Evolutionary conservation across 768 basidiomycete genomes (phyloP).

Genomic region (Botryobasidium botryosum): DNA sequence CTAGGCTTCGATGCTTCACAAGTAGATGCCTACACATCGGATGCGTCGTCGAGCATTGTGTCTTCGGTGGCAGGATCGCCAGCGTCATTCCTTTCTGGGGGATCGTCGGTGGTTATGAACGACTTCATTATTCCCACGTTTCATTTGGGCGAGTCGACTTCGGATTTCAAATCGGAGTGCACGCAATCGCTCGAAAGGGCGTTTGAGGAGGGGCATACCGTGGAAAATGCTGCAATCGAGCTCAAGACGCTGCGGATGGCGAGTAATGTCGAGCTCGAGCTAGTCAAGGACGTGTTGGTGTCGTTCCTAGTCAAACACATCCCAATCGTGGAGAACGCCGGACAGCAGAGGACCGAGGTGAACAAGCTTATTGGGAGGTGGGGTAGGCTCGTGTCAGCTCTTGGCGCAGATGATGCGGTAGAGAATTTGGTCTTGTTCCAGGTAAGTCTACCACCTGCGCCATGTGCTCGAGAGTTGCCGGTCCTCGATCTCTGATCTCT

Average conservation of each 20-base stretch:
- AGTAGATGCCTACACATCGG: too few species aligned
- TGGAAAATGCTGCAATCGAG: slow-evolving; percentile 87
- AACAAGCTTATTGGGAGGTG: slow-evolving; percentile 49
- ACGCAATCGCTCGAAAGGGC: slow-evolving; percentile 80
- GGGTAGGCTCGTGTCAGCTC: slow-evolving; percentile 65
- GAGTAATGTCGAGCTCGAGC: slow-evolving; percentile 75
- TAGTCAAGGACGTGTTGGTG: slow-evolving; percentile 79
- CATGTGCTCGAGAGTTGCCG: too few species aligned
- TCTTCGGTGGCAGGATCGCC: too few species aligned
- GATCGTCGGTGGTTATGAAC: too few species aligned
- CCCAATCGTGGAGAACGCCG: slow-evolving; percentile 36
- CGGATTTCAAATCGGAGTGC: slow-evolving; percentile 64
- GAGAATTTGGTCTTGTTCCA: slow-evolving; percentile 69
- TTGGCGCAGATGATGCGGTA: slow-evolving; percentile 69
- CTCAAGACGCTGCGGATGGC: slow-evolving; percentile 95
- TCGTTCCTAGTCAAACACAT: slow-evolving; percentile 65
- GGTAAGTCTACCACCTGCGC: slow-evolving; percentile 28
- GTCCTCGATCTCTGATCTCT: slow-evolving; percentile 2
- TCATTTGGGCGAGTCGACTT: slow-evolving; percentile 20
- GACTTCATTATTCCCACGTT: too few species aligned
- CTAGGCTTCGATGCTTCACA: too few species aligned
- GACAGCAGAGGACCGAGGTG: slow-evolving; percentile 48
- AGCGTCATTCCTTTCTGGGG: too few species aligned
- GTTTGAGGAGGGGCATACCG: slow-evolving; percentile 77
- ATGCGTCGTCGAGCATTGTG: too few species aligned